Evolutionary conservation across 176 grass and related monocot species (phyloP), one percentile per base, ranked within the genome.

Genomic region (Carex parvula): DNA sequence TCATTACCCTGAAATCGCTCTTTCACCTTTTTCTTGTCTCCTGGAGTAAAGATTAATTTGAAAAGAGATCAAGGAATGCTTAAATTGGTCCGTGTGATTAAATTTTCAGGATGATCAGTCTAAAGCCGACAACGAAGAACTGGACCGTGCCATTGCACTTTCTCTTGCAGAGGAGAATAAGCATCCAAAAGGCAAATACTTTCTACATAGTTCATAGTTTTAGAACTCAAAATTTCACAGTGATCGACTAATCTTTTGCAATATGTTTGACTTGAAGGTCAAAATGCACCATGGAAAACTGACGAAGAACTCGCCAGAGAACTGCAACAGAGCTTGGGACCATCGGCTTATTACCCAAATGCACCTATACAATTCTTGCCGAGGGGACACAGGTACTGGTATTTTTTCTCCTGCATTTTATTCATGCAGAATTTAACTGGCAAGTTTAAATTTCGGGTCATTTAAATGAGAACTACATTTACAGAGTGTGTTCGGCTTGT

Each of bases 401-500:
- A 42, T 26, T 15, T 89, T 20, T 55, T 37, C 68, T 55, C 61
- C 13, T 42, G 24, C 37, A 46, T 42, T 57, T 60, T 14, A 16
- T 81, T 42, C 57, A 64, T 64, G 39, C 55, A 59, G 4, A 3
- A 6, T 30, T 53, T 54, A 90, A 71, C 21, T 26, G 14, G 13
- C n/a, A 55, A 67, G 60, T 68, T 53, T 53, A 32, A 11, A 57
- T 82, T 83, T 84, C 2, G 37, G 60, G n/a, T 65, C 29, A 30
- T 87, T 30, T 85, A 81, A 10, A 42, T 83, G 26, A 26, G 0
- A 48, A 77, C 17, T 73, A 14, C 33, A 84, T 59, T 42, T 9
- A 70, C 77, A 99, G 96, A 87, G 76, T 94, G 21, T 99, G 96
- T 79, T 91, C 91, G 77, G 79, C 86, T 80, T 99, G 96, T 83